Conservation (phyloP, 495 filamentous ascomycete species). For the Talaromyces borbonicus region DNA sequence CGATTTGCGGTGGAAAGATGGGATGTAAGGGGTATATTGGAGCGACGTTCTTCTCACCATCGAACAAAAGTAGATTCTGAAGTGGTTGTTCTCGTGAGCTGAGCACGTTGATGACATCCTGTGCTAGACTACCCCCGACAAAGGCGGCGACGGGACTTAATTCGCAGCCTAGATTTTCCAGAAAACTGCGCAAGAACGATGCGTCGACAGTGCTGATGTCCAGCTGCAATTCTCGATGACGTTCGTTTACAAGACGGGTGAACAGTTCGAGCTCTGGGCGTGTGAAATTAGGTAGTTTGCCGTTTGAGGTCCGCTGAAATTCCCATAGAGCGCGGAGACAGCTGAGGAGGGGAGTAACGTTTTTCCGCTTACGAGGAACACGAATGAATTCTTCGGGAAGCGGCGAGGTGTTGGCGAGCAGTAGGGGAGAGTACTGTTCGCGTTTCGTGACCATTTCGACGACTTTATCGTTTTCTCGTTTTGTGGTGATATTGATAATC, state of each 20-base stretch:
- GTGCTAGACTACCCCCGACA: constrained; percentile 78
- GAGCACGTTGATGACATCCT: constrained; percentile 95
- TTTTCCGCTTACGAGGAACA: constrained; percentile 54
- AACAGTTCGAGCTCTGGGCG: constrained; percentile 56
- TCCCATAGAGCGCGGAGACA: constrained; percentile 80
- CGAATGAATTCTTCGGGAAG: constrained; percentile 60
- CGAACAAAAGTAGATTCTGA: constrained; percentile 89
- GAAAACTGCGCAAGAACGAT: constrained; percentile 72
- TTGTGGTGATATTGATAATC: constrained; percentile 58
- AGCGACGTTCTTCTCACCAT: constrained; percentile 68
- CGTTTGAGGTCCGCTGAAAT: constrained; percentile 47
- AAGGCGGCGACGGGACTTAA: constrained; percentile 83
- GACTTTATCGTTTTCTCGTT: constrained; percentile 61
- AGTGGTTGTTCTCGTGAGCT: constrained; percentile 84
- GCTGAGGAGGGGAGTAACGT: constrained; percentile 69
- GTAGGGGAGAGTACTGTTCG: constrained; percentile 74
- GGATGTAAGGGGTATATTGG: constrained; percentile 78
- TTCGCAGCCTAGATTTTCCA: constrained; percentile 73
- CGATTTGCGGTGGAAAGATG: constrained; percentile 37
- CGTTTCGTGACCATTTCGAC: constrained; percentile 88
- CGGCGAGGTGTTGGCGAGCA: constrained; percentile 64
- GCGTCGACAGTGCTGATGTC: constrained; percentile 64
- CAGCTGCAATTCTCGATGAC: constrained; percentile 65
- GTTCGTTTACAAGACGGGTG: constrained; percentile 64
- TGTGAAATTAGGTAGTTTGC: constrained; percentile 45